Evolutionary conservation across 176 grass and related monocot genomes (phyloP).

Genomic region (Microstegium vimineum): DNA sequence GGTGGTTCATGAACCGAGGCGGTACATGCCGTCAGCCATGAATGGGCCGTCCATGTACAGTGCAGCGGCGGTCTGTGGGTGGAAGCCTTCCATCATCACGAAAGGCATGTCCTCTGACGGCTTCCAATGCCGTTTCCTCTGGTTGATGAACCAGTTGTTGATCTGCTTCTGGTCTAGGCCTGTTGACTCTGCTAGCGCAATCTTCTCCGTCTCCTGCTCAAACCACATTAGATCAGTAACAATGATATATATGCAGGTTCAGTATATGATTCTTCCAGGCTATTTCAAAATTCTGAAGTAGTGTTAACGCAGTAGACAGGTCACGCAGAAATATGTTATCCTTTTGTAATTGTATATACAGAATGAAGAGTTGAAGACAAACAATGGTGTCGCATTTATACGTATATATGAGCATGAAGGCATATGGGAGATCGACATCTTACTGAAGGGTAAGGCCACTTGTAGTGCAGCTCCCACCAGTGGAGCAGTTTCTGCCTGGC

Average conservation of each 20-base stretch:
- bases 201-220: conserved; percentile 62
- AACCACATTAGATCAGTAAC: neutral
- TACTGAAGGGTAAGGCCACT: conserved; percentile 87
- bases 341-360: neutral
- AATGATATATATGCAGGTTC: neutral
- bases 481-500: conserved; percentile 74
- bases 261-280: neutral
- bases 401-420: neutral
- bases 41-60: conserved; percentile 54
- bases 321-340: neutral
- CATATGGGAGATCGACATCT: neutral
- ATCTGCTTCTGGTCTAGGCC: conserved; percentile 85
- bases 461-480: conserved; percentile 84
- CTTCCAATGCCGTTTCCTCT: conserved; percentile 81
- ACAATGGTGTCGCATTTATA: neutral
- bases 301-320: neutral
- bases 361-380: too few species aligned
- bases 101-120: conserved; percentile 64
- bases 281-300: neutral
- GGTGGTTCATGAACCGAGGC: conserved; percentile 38
- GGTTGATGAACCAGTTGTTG: conserved; percentile 88
- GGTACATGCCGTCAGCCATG: conserved; percentile 60
- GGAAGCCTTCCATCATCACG: conserved; percentile 70
- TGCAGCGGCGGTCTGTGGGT: conserved; percentile 44
- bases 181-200: conserved; percentile 49